Percentiles rank a stretch among this genome's conserved stretches.
Evolutionary conservation across 208 protist genomes (phyloP).

Genomic region (Trypanosoma scelopori): DNA sequence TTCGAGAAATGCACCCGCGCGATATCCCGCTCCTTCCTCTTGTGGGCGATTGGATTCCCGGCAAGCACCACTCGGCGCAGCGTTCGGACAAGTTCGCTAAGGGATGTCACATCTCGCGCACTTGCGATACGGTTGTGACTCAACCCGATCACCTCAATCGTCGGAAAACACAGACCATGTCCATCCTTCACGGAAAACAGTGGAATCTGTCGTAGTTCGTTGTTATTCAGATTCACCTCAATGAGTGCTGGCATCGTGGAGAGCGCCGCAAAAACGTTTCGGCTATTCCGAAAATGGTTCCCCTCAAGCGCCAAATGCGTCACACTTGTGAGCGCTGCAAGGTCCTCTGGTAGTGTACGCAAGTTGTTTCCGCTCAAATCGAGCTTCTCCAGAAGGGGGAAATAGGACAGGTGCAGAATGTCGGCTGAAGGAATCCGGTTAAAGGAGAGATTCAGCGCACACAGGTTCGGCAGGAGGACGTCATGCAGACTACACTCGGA

Average conservation of each 20-base stretch:
- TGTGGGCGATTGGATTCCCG: conserved; percentile 49
- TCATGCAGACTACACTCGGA: conserved; percentile 32
- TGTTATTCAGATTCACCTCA: conserved; percentile 85
- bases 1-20: conserved; percentile 45
- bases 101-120: conserved; percentile 37
- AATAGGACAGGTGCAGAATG: conserved; percentile 57
- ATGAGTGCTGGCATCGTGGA: conserved; percentile 80
- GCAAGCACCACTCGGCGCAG: conserved; percentile 67
- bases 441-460: conserved; percentile 85
- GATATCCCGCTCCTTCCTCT: conserved; percentile 26
- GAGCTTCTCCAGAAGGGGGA: conserved; percentile 67
- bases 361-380: conserved; percentile 86
- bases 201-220: conserved; percentile 61
- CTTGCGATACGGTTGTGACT: conserved; percentile 54
- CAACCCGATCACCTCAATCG: conserved; percentile 68
- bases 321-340: conserved; percentile 68
- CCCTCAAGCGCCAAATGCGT: conserved; percentile 85
- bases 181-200: conserved; percentile 48
- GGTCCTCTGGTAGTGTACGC: conserved; percentile 55
- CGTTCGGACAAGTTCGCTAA: conserved; percentile 63
- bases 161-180: conserved; percentile 56
- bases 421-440: conserved; percentile 66
- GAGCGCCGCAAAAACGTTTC: conserved; percentile 64
- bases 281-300: conserved; percentile 52
- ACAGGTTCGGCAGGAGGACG: conserved; percentile 51